phyloP scores from a whole-genome alignment of 2,329 filamentous ascomycete genomes.

The Penicillium sp. region DNA sequence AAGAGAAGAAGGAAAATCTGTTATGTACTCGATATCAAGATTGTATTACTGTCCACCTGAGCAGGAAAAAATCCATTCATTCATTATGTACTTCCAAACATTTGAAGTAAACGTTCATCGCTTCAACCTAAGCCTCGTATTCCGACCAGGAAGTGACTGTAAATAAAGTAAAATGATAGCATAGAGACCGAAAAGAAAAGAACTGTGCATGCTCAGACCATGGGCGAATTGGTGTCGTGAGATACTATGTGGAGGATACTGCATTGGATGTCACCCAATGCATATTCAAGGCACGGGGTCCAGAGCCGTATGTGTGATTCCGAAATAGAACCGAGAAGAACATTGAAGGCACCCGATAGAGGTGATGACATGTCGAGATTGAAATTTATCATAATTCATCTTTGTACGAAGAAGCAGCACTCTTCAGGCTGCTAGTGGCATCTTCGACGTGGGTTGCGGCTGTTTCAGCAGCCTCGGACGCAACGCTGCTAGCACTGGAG shows the following conservation, averaged over 20 bases:
- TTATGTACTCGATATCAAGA: too few species aligned
- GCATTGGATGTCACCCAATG: slow-evolving; percentile 20
- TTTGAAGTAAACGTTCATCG: slow-evolving; percentile 3
- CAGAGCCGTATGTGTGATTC: slow-evolving; percentile 1
- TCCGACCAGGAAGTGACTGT: slow-evolving; percentile 4
- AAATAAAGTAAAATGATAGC: slow-evolving; percentile 5
- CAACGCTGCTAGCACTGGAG: slow-evolving; percentile 35
- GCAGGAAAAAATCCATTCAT: background rate
- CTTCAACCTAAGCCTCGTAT: slow-evolving; percentile 6
- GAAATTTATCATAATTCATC: slow-evolving; percentile 27
- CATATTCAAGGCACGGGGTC: slow-evolving; percentile 11
- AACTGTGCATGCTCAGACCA: slow-evolving; percentile 28
- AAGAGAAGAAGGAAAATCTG: too few species aligned
- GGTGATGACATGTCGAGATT: background rate
- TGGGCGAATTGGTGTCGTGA: slow-evolving; percentile 28
- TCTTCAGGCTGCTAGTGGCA: slow-evolving; percentile 50
- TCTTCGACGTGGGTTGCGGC: slow-evolving; percentile 48
- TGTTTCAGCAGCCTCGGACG: slow-evolving; percentile 36
- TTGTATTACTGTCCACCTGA: too few species aligned
- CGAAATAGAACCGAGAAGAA: slow-evolving; percentile 12
- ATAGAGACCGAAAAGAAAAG: slow-evolving; percentile 18
- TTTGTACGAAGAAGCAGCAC: slow-evolving; percentile 35
- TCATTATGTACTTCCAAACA: slow-evolving; percentile 17
- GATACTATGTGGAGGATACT: slow-evolving; percentile 41
- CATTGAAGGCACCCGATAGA: slow-evolving; percentile 2